phyloP scores from a whole-genome alignment of 192 early-diverging fungal species.

The Ramicandelaber brevisporus region DNA sequence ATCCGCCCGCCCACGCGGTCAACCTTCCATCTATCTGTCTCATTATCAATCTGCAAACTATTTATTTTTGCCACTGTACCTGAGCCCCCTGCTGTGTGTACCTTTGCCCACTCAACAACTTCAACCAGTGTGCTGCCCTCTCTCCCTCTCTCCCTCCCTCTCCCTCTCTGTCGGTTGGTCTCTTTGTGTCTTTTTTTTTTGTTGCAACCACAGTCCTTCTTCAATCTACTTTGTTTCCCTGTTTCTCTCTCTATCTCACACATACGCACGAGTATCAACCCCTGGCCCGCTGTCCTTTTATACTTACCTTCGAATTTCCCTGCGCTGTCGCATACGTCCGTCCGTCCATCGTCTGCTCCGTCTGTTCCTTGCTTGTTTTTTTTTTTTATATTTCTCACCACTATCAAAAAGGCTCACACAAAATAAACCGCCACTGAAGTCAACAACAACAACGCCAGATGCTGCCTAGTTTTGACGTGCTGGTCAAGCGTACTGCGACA shows the following conservation, averaged over 20 bases:
- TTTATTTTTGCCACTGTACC: neutral
- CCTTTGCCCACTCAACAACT: constrained; percentile 1
- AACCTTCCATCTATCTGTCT: neutral
- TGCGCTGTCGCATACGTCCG: too few species aligned
- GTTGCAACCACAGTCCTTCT: constrained; percentile 1
- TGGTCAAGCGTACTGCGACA: too few species aligned
- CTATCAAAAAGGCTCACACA: too few species aligned
- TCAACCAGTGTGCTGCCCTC: neutral
- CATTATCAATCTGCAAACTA: neutral
- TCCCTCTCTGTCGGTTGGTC: neutral
- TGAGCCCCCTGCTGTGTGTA: neutral
- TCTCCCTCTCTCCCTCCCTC: neutral
- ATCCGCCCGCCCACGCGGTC: neutral
- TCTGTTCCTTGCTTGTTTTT: too few species aligned
- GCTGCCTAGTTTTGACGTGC: too few species aligned
- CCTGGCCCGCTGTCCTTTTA: too few species aligned
- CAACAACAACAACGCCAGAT: too few species aligned
- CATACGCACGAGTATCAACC: too few species aligned
- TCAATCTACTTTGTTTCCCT: neutral
- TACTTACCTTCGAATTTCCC: too few species aligned
- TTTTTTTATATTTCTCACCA: too few species aligned
- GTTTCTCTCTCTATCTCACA: neutral
- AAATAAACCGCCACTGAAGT: too few species aligned
- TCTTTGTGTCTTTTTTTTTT: constrained; percentile 1
- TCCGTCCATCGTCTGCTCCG: too few species aligned